phyloP scores from a whole-genome alignment of 257 asterid species.

The Nicotiana sylvestris region DNA sequence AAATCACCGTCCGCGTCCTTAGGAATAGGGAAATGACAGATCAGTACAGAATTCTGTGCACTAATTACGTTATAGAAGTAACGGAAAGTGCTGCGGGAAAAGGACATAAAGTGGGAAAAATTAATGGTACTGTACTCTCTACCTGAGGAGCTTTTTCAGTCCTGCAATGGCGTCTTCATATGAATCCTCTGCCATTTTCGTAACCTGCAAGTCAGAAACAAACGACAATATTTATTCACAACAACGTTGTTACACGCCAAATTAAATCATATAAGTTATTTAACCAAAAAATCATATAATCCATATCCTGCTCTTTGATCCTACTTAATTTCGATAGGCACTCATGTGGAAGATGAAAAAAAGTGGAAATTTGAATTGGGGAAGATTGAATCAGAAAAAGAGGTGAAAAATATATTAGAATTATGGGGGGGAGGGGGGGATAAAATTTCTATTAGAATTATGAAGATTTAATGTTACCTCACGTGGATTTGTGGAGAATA shows the following conservation, averaged over 20 bases:
- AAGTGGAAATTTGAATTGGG: background rate
- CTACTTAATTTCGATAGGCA: background rate
- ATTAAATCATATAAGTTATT: background rate
- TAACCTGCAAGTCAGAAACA: slow-evolving; percentile 32
- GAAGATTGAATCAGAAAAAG: background rate
- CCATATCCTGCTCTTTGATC: background rate
- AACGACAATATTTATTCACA: background rate
- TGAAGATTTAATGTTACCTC: background rate
- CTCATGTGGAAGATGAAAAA: background rate
- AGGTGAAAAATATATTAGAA: background rate
- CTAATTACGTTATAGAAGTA: background rate
- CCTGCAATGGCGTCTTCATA: slow-evolving; percentile 81
- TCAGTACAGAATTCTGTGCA: slow-evolving; percentile 16
- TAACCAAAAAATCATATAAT: background rate
- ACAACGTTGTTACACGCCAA: background rate
- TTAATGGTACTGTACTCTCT: background rate
- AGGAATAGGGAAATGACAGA: slow-evolving; percentile 28
- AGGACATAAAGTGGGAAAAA: background rate
- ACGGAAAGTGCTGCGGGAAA: background rate
- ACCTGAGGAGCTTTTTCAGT: slow-evolving; percentile 75
- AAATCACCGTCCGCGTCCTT: background rate
- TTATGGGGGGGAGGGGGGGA: background rate
- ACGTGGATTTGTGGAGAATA: background rate
- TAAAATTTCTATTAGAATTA: background rate
- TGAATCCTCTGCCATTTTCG: slow-evolving; percentile 49